Percentiles rank a stretch among this genome's conserved stretches.
Conservation (phyloP, 257 asterid genomes). For the Ilex aquifolium region DNA sequence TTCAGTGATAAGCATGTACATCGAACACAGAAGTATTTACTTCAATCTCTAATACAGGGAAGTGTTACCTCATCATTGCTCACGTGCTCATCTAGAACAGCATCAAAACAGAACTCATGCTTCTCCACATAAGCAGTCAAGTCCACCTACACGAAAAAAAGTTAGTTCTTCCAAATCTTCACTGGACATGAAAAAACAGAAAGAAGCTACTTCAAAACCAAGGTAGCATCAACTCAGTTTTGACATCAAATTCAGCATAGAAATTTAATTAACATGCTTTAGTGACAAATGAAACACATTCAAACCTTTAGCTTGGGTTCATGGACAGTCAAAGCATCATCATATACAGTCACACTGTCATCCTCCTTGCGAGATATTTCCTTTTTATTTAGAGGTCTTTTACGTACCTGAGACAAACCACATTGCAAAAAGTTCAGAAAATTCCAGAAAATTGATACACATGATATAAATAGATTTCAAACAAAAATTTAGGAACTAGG, state of each 20-base stretch:
- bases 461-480: slow-evolving; percentile 9
- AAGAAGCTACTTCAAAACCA: slow-evolving; percentile 1
- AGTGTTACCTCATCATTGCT: slow-evolving; percentile 84
- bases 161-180: no score
- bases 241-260: neutral
- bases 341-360: slow-evolving; percentile 73
- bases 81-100: slow-evolving; percentile 87
- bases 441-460: neutral
- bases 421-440: neutral
- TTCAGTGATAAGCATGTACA: no score
- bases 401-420: slow-evolving; percentile 66
- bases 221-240: neutral
- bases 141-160: slow-evolving; percentile 58
- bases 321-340: slow-evolving; percentile 71
- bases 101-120: slow-evolving; percentile 96
- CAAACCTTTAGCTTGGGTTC: slow-evolving; percentile 93
- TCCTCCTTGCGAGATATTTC: slow-evolving; percentile 85
- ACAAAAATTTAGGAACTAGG: neutral
- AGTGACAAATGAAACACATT: neutral
- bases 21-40: neutral
- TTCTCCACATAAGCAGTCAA: slow-evolving; percentile 97
- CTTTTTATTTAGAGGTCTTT: slow-evolving; percentile 96
- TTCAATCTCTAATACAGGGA: neutral
- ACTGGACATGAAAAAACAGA: neutral
- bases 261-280: neutral